Evolutionary conservation across 768 basidiomycete genomes (phyloP), one percentile per base, ranked within the genome.

Genomic region (Kondoa subrosea): DNA sequence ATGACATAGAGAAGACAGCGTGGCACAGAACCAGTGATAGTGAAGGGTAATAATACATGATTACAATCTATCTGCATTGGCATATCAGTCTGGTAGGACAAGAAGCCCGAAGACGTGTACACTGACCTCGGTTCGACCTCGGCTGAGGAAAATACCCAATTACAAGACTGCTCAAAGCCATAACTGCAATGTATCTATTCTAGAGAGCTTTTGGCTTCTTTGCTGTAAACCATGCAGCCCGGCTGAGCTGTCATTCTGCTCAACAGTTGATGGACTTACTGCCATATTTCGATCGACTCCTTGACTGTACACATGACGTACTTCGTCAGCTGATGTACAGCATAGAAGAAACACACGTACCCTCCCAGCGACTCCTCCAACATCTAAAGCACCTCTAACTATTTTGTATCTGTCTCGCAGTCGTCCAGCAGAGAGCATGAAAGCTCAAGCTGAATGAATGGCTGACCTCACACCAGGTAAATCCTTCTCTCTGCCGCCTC

Each of bases 401-500:
- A 97, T 78, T 77, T 96, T 96, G 80, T 97, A 97, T 75, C 93
- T 97, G 73, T 57, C 1, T 1, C n/a, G 29, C 30, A 1, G 57
- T 8, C 8, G 29, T 15, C 25, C 12, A 56, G 67, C 16, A 3
- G 27, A 17, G 30, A 63, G 34, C n/a, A 26, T 4, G 15, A 30
- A 4, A 1, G 29, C 57, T 34, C 33, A 34, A 27, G 27, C 16
- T 31, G 1, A 30, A 66, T 31, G 56, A 64, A 17, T 16, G n/a
- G 1, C 34, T 26, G 15, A 95, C 95, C 88, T 85, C 31, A 96
- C 89, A 83, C 95, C 92, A 40, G 93, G 93, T 77, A 97, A 81
- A 85, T 99, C 95, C 80, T 96, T 92, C 1, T 91, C 87, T 79
- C 91, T 84, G 16, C 95, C 95, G 2, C 95, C 95, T 73, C 92